Evolutionary conservation across 2,329 filamentous ascomycete species (phyloP), one percentile per base, ranked within the genome.

Genomic region (Alternaria conjuncta): DNA sequence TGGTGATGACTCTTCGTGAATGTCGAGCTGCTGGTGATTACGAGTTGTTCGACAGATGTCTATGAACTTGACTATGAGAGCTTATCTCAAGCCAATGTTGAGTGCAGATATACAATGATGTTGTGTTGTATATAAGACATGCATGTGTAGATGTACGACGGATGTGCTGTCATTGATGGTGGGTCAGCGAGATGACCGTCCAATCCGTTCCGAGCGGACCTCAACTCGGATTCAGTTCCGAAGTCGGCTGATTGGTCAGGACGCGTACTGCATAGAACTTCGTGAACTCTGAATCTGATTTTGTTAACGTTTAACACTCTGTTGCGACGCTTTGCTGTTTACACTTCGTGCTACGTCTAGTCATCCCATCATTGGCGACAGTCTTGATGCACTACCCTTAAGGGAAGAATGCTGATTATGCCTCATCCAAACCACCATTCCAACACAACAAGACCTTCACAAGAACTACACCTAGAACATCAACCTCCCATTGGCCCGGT

Each of bases 131-230:
- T 41, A 6, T 25, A 15, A 13, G 15, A 46, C 30, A 18, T 20
- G 15, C 15, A 15, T n/a, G 2, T n/a, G 32, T 21, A 20, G 15
- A 23, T 43, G 44, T 26, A 58, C 20, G 21, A 44, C 53, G 4
- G 53, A 44, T 55, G 53, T 44, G 53, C 53, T 55, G 36, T 55
- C 53, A 55, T 55, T 21, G 7, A 55, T 20, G n/a, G 53, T 55
- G 53, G 53, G 32, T 28, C 53, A 20, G 8, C 20, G 15, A 20
- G 21, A 6, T 2, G 15, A 26, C 13, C 3, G 21, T 13, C 51
- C 51, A 55, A 55, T 55, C 53, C 36, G 10, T 21, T 44, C 32
- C 32, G 53, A 36, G 20, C 49, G 49, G 49, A 25, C 18, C 13
- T 12, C 9, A 26, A 4, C 49, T 28, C 49, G 49, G 18, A 41